These are phyloP conservation scores for Coemansia sp. DNA, from an alignment of 192 early-diverging fungal genomes.

Conservation along the genomic window DNA sequence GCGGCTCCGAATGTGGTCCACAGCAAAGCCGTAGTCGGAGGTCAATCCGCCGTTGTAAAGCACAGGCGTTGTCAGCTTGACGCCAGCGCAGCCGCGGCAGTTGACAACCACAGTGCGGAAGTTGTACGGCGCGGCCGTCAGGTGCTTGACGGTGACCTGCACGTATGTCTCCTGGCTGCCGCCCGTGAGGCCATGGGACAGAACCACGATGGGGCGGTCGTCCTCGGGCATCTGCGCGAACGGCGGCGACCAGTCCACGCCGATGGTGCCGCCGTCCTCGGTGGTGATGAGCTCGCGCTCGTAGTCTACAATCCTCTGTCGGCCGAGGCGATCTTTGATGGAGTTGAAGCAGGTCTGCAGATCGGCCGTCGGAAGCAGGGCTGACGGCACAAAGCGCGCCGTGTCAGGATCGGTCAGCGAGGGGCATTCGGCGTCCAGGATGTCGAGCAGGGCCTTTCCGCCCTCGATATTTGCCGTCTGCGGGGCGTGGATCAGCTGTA, in stretches of 20 bases:
- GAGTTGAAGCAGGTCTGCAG: constrained; percentile 64
- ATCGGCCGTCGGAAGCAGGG: constrained; percentile 71
- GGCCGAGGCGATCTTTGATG: constrained; percentile 53
- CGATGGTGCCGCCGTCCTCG: constrained; percentile 80
- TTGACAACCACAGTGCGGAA: constrained; percentile 85
- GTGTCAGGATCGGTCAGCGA: constrained; percentile 50
- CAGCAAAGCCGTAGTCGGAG: constrained; percentile 60
- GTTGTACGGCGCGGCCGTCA: constrained; percentile 58
- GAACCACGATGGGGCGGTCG: constrained; percentile 71
- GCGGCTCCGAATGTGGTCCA: constrained; percentile 48
- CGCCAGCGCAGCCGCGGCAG: constrained; percentile 84
- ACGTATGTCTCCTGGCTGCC: constrained; percentile 91
- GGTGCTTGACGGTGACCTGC: constrained; percentile 61
- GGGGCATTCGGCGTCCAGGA: constrained; percentile 52
- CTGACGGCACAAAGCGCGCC: constrained; percentile 65
- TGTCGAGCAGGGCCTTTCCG: constrained; percentile 26
- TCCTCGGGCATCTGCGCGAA: constrained; percentile 55
- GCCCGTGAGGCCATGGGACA: constrained; percentile 90
- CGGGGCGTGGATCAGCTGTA: constrained; percentile 39
- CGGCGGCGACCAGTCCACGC: constrained; percentile 83
- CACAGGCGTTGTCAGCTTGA: constrained; percentile 69
- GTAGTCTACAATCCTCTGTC: constrained; percentile 20
- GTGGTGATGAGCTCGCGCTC: constrained; percentile 61
- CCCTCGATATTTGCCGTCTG: constrained; percentile 21
- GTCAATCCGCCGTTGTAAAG: constrained; percentile 83